Conservation (phyloP, 352 stramenopile species). For the Phytopythium kandeliae region DNA sequence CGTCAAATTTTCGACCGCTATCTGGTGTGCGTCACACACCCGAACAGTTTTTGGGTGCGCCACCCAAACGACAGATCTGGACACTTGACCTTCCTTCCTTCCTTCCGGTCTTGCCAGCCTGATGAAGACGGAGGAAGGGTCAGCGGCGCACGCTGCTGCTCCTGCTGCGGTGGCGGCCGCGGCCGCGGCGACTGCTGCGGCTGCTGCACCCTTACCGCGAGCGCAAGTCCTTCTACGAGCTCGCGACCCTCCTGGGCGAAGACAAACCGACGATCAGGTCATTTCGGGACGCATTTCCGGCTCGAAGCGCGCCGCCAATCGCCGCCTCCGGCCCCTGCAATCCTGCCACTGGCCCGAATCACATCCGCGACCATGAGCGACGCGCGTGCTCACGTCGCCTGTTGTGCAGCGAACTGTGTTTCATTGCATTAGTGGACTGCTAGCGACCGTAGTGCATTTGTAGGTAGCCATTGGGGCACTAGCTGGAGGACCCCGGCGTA, state of each 20-base stretch:
- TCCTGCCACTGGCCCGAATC: constrained; percentile 6
- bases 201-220: constrained; percentile 59
- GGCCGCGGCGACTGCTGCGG: neutral
- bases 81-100: neutral
- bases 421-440: too few species aligned
- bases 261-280: constrained; percentile 21
- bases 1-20: neutral
- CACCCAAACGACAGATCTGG: too few species aligned
- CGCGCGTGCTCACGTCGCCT: too few species aligned
- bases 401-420: too few species aligned
- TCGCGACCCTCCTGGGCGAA: constrained; percentile 47
- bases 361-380: neutral
- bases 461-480: too few species aligned
- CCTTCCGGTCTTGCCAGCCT: too few species aligned
- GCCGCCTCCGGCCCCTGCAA: neutral
- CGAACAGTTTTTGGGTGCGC: neutral
- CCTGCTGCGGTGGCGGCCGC: too few species aligned
- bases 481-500: too few species aligned
- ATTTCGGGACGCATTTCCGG: constrained; percentile 30
- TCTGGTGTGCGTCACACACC: neutral
- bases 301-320: neutral
- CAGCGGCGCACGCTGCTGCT: too few species aligned
- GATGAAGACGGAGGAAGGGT: neutral
- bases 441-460: too few species aligned
- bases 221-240: constrained; percentile 72